Conservation (phyloP, 164 flowering plant species). For the Stephania cephalantha region DNA sequence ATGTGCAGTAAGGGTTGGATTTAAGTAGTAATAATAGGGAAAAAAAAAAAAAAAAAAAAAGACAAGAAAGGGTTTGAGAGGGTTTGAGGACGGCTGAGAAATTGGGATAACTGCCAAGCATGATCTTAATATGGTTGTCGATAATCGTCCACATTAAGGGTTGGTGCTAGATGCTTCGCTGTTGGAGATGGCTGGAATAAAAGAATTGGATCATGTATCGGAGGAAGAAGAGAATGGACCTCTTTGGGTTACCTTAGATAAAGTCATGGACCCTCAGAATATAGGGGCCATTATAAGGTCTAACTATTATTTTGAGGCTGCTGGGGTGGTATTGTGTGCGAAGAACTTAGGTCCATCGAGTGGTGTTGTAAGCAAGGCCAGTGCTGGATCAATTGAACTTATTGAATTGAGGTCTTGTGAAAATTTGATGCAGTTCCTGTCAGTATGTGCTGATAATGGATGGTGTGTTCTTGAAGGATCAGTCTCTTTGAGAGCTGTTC, state of each 20-base stretch:
- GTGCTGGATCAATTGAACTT: constrained; percentile 92
- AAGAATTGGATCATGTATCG: constrained; percentile 58
- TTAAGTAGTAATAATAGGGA: constrained; percentile 67
- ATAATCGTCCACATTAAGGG: constrained; percentile 91
- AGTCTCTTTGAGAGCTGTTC: constrained; percentile 64
- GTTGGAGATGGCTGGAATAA: constrained; percentile 66
- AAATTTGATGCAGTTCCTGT: constrained; percentile 95
- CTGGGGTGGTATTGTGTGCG: constrained; percentile 88
- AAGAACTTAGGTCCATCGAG: constrained; percentile 96
- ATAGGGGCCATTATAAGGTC: constrained; percentile 92
- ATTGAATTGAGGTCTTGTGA: constrained; percentile 87
- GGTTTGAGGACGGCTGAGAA: constrained; percentile 65
- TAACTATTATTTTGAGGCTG: constrained; percentile 88
- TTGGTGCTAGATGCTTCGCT: constrained; percentile 91
- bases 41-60: no score
- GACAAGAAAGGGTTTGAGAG: constrained; percentile 88
- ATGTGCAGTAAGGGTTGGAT: constrained; percentile 86
- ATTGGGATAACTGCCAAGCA: constrained; percentile 63
- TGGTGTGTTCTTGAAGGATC: constrained; percentile 96
- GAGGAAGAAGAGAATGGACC: constrained; percentile 40
- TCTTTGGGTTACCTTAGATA: constrained; percentile 94
- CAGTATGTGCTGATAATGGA: constrained; percentile 74
- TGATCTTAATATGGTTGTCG: constrained; percentile 88
- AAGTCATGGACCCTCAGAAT: constrained; percentile 93
- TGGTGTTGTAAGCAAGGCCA: constrained; percentile 98